Percentiles rank a stretch among this genome's conserved stretches.
phyloP scores from a whole-genome alignment of 768 basidiomycete species.

The Mycena polygramma region DNA sequence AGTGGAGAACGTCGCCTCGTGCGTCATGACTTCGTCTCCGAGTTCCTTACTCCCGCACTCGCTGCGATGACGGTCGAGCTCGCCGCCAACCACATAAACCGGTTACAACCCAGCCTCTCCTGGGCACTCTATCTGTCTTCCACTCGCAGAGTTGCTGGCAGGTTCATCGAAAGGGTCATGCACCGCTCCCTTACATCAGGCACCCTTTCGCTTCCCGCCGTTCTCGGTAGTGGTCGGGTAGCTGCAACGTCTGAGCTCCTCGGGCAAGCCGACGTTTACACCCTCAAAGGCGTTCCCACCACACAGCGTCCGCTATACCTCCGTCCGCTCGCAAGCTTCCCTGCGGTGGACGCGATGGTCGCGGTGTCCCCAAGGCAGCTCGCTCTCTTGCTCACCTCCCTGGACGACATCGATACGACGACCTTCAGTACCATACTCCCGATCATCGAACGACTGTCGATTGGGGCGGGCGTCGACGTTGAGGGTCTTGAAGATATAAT shows the following conservation, averaged over 20 bases:
- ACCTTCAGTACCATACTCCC: conserved; percentile 22
- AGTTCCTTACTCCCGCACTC: conserved; percentile 15
- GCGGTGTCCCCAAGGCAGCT: neutral
- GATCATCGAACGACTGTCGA: conserved; percentile 6
- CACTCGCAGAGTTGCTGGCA: conserved; percentile 14
- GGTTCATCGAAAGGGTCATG: conserved; percentile 24
- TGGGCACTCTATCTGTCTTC: conserved; percentile 1
- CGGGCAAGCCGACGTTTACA: conserved; percentile 13
- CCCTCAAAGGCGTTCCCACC: neutral
- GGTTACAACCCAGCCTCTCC: neutral
- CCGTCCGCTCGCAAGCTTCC: conserved; percentile 17
- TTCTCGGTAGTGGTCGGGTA: conserved; percentile 1
- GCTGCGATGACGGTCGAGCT: conserved; percentile 7
- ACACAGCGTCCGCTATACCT: conserved; percentile 22
- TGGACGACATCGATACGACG: neutral
- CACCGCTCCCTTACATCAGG: conserved; percentile 12
- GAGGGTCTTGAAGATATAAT: conserved; percentile 1
- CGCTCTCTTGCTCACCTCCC: conserved; percentile 13
- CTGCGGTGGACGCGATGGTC: conserved; percentile 18
- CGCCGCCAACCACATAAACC: conserved; percentile 3
- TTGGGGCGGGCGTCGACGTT: neutral
- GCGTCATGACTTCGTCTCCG: conserved; percentile 6
- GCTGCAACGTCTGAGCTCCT: conserved; percentile 14
- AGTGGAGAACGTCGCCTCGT: conserved; percentile 2
- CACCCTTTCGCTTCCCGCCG: conserved; percentile 8